phyloP scores from a whole-genome alignment of 352 stramenopile genomes.

The Aphanomyces cochlioides region DNA sequence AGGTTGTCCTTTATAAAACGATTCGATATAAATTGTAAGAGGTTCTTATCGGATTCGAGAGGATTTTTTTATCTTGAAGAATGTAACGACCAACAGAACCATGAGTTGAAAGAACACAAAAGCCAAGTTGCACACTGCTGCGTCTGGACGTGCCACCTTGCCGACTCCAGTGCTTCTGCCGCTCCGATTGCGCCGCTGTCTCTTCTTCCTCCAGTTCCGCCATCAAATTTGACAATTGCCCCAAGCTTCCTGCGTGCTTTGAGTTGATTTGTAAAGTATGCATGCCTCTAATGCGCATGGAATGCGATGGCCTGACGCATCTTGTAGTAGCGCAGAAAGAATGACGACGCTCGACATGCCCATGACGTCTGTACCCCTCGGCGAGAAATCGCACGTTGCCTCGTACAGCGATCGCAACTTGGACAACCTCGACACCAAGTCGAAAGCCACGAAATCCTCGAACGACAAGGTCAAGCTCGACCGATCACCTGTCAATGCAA shows the following conservation, averaged over 20 bases:
- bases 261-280: not conserved
- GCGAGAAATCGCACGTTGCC: not conserved
- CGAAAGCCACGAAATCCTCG: slow-evolving; percentile 11
- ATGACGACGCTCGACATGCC: slow-evolving; percentile 25
- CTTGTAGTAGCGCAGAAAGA: not conserved
- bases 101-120: slow-evolving; percentile 31
- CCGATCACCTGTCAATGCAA: slow-evolving; percentile 4
- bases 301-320: no score
- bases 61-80: slow-evolving; percentile 28
- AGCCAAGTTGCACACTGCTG: slow-evolving; percentile 21
- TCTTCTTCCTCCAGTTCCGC: not conserved
- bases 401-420: not conserved
- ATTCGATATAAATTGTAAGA: slow-evolving; percentile 1
- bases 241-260: not conserved
- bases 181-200: not conserved
- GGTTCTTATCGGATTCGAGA: slow-evolving; percentile 4
- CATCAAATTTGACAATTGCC: slow-evolving; percentile 8
- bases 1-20: no score
- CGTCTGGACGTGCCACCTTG: not conserved
- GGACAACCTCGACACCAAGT: slow-evolving; percentile 11
- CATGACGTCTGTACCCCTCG: slow-evolving; percentile 15
- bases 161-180: not conserved
- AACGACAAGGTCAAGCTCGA: not conserved
- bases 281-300: not conserved
- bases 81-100: slow-evolving; percentile 32